Evolutionary conservation across 179 eudicot genomes (phyloP), one percentile per base, ranked within the genome.

Genomic region (Silene coronaria): DNA sequence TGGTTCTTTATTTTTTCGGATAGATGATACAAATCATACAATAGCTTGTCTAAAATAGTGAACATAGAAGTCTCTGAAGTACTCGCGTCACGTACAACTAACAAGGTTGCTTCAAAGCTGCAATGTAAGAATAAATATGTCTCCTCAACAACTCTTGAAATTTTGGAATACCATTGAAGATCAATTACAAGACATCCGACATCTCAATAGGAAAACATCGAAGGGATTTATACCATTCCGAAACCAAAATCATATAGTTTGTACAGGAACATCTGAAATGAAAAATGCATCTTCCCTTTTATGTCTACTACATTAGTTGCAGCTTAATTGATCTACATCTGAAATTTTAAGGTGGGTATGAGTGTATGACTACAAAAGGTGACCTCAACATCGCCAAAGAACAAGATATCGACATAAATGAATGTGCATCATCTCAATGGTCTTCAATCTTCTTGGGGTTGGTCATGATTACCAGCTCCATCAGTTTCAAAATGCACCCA

Each of bases 401-500:
- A 73, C 67, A 64, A 69, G 27, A 70, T 26, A 14, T 16, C 48
- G 60, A 34, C 72, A 60, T n/a, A 60, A 72, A 73, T 72, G 62
- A 79, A 73, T 60, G 76, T 14, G 57, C 69, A 60, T 72, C 45
- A 67, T 73, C 72, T 76, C 51, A 64, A 61, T 74, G 75, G 55
- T 68, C 71, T 66, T 76, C 75, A 61, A n/a, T 55, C 74, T 66
- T 76, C 75, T 28, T 72, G 72, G 12, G 76, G 84, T 34, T 75
- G 80, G 26, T 79, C 79, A 45, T 71, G 73, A 77, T 76, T 79
- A 2, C 62, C 89, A 75, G 74, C 83, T 46, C 80, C 97, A 80
- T 85, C 66, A 74, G 75, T 72, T 75, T 93, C 98, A 62, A 88
- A 96, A 75, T 91, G 82, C 51, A 78, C 84, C 98, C 98, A 91